Percentiles rank a stretch among this genome's conserved stretches.
These are phyloP conservation scores for Bipolaris sorokiniana DNA, from an alignment of 2,329 filamentous ascomycete species.

Conservation along the genomic window DNA sequence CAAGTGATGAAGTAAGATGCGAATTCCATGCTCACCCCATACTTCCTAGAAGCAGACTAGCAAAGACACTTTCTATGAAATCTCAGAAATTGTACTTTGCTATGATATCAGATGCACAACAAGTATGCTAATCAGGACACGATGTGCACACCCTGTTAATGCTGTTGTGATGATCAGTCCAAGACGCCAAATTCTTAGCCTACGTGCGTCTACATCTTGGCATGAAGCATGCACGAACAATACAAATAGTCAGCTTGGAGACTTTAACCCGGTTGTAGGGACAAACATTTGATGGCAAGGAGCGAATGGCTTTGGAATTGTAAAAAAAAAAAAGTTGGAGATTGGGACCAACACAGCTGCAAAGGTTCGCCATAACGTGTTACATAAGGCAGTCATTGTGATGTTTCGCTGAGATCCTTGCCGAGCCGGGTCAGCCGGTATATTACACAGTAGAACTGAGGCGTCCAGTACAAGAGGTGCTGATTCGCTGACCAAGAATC, in stretches of 20 bases:
- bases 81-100: too few species aligned
- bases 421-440: conserved; percentile 11
- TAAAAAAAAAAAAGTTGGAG: not conserved
- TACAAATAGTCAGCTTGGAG: not conserved
- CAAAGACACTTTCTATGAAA: too few species aligned
- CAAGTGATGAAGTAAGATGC: too few species aligned
- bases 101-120: too few species aligned
- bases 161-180: conserved; percentile 4
- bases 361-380: not conserved
- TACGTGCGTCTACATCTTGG: conserved; percentile 3
- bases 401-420: not conserved
- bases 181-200: conserved; percentile 14
- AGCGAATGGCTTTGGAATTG: too few species aligned
- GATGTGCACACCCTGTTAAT: not conserved
- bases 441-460: not conserved
- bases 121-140: too few species aligned
- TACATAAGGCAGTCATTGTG: not conserved
- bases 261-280: not conserved
- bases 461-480: not conserved
- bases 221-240: not conserved
- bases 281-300: not conserved
- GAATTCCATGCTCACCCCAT: too few species aligned
- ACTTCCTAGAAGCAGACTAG: too few species aligned
- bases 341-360: not conserved
- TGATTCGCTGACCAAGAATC: not conserved